Conservation (phyloP, 192 early-diverging fungal genomes). For the Coemansia guatemalensis region DNA sequence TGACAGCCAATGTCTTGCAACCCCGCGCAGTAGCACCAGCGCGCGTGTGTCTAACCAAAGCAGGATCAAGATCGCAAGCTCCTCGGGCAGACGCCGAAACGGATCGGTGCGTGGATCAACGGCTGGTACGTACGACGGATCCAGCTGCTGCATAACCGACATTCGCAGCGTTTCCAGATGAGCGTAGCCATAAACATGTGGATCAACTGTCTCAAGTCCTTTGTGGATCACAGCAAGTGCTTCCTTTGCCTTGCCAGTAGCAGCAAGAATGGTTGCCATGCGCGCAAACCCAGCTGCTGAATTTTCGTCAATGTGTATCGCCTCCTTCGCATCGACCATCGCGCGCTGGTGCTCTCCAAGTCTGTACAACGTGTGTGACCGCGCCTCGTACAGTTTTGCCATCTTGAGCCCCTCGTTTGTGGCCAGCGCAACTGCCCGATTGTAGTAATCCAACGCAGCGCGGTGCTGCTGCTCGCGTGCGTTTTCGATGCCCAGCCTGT, state of each 20-base stretch:
- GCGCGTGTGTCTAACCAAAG: constrained; percentile 18
- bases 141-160: constrained; percentile 20
- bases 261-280: constrained; percentile 29
- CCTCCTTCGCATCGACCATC: constrained; percentile 33
- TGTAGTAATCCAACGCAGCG: constrained; percentile 30
- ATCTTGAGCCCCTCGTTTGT: constrained; percentile 17
- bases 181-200: constrained; percentile 1
- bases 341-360: constrained; percentile 35
- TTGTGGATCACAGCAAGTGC: constrained; percentile 20
- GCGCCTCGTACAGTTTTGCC: constrained; percentile 26
- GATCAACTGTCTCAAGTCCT: constrained; percentile 3
- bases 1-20: constrained; percentile 26
- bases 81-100: constrained; percentile 16
- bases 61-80: constrained; percentile 20
- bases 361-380: constrained; percentile 29
- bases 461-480: constrained; percentile 25
- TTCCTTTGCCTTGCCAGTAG: constrained; percentile 12
- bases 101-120: constrained; percentile 15
- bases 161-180: constrained; percentile 23
- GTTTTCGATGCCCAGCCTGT: constrained; percentile 29
- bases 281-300: constrained; percentile 17
- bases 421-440: constrained; percentile 35
- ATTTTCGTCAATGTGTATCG: constrained; percentile 12
- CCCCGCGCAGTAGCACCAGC: constrained; percentile 27
- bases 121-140: constrained; percentile 15